Evolutionary conservation across 2,329 filamentous ascomycete genomes (phyloP).

Genomic region (Mycocentrospora acerina): DNA sequence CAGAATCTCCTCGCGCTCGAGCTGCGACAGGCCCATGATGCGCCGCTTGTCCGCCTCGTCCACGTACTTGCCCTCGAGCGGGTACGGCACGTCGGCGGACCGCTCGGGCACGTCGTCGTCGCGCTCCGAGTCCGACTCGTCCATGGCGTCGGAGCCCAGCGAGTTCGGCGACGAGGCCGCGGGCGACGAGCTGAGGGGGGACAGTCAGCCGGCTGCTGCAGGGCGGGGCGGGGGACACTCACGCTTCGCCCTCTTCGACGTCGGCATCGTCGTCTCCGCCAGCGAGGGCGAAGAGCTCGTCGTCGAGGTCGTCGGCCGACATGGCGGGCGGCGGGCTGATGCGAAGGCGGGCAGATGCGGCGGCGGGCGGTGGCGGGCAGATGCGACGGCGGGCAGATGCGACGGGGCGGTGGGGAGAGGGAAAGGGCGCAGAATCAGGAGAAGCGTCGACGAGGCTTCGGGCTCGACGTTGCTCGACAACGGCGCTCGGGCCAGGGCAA

Average conservation of each 20-base stretch:
- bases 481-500: slow-evolving; percentile 23
- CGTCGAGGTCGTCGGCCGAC: slow-evolving; percentile 76
- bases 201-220: slow-evolving; percentile 29
- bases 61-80: slow-evolving; percentile 80
- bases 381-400: too few relatives aligned
- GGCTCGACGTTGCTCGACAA: neutral
- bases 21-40: slow-evolving; percentile 84
- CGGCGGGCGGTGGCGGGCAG: slow-evolving; percentile 4
- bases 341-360: slow-evolving; percentile 8
- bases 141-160: slow-evolving; percentile 80
- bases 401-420: slow-evolving; percentile 9
- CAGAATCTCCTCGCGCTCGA: slow-evolving; percentile 86
- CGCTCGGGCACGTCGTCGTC: slow-evolving; percentile 49
- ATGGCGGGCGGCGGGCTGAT: slow-evolving; percentile 52
- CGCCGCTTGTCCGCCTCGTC: slow-evolving; percentile 56
- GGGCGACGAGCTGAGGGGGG: slow-evolving; percentile 67
- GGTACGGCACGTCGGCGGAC: slow-evolving; percentile 69
- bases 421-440: slow-evolving; percentile 16
- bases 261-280: slow-evolving; percentile 65
- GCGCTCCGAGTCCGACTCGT: slow-evolving; percentile 64
- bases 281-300: slow-evolving; percentile 89
- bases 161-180: slow-evolving; percentile 69
- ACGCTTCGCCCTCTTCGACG: slow-evolving; percentile 81
- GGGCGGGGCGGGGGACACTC: slow-evolving; percentile 49
- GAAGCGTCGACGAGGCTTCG: slow-evolving; percentile 17